Conservation (phyloP, 257 asterid species). For the Salvia hispanica region DNA sequence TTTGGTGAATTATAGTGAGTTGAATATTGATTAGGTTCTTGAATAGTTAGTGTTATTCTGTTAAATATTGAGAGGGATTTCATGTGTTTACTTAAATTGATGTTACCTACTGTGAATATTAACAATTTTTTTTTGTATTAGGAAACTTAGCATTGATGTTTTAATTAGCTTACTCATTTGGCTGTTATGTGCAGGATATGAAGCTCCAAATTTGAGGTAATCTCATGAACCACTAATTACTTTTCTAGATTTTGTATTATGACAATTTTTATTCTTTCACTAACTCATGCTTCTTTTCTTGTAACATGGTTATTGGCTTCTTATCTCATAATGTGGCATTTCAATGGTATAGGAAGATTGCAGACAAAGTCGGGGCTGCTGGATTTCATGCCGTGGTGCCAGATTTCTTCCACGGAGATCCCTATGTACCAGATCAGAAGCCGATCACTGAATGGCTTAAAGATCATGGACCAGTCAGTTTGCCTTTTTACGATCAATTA, state of each 20-base stretch:
- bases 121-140: too few species aligned
- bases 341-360: slow-evolving; percentile 49
- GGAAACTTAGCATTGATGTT: too few species aligned
- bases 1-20: too few species aligned
- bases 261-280: not conserved
- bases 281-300: not conserved
- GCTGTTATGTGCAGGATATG: slow-evolving; percentile 53
- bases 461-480: slow-evolving; percentile 58
- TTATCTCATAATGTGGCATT: not conserved
- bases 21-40: not conserved
- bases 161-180: not conserved
- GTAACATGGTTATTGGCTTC: too few species aligned
- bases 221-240: not conserved
- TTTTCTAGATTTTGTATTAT: not conserved
- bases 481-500: not conserved
- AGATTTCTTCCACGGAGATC: slow-evolving; percentile 64
- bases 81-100: too few species aligned
- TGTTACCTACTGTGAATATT: too few species aligned
- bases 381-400: slow-evolving; percentile 66
- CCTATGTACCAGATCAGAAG: slow-evolving; percentile 35
- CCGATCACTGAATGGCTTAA: slow-evolving; percentile 47
- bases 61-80: too few species aligned
- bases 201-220: slow-evolving; percentile 65
- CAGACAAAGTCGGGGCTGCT: slow-evolving; percentile 63
- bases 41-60: too few species aligned